A percentile compares a stretch with the other conserved stretches of the same genome.
Conservation (phyloP, 208 protist species). For the Acanthamoeba lenticulata region DNA sequence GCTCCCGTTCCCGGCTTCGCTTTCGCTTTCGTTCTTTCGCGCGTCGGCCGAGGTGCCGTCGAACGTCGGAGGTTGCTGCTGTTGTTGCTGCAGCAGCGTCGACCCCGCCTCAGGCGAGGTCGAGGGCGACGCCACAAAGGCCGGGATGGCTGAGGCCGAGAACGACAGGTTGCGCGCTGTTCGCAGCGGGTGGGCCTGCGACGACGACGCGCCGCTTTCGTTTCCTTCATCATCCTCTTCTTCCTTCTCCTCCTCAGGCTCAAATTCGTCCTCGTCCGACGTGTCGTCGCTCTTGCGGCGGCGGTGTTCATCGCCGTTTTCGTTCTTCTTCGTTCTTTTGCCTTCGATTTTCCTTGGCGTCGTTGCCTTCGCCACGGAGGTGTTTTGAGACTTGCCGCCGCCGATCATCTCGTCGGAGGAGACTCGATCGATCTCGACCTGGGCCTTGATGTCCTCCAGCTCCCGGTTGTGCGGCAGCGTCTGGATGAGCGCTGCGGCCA, state of each 20-base stretch:
- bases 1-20: background rate
- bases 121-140: background rate
- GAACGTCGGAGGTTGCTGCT: background rate
- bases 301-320: too few species aligned
- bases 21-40: background rate
- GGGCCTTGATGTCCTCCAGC: background rate
- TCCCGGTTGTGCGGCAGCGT: conserved; percentile 21
- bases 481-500: background rate
- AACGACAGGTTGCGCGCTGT: background rate
- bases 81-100: too few species aligned
- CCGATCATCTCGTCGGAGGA: background rate
- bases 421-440: conserved; percentile 49
- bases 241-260: background rate
- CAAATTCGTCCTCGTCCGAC: too few species aligned
- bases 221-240: background rate
- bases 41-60: background rate
- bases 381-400: too few species aligned
- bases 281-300: too few species aligned
- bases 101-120: background rate
- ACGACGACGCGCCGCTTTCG: background rate
- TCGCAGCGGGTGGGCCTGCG: background rate
- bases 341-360: background rate
- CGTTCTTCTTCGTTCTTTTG: background rate
- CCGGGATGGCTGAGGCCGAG: background rate
- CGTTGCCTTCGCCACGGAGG: background rate